Base-by-base conservation (phyloP, 2,329 filamentous ascomycete species). In the Colletotrichum musicola region DNA sequence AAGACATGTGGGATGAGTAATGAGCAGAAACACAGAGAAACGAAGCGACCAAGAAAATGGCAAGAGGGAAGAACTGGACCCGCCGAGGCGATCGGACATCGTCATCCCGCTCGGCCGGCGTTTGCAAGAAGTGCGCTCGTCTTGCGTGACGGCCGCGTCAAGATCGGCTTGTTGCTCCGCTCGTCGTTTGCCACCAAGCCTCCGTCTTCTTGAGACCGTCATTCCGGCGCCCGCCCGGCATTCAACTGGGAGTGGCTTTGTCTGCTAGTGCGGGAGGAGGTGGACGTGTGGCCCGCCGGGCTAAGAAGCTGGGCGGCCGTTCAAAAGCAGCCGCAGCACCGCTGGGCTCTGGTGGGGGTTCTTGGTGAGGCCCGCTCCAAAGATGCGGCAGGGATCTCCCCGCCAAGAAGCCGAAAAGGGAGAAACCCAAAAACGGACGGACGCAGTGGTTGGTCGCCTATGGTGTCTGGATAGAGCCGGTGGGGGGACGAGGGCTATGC, bases 161-260 rank as follows among this genome's bases (percentile, higher is more conserved):
- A 22, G 47, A 49, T 64, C 53, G 54, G 54, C 40, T 13, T 49
- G 4, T 13, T 64, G 44, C 38, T 64, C 46, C 53, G 53, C 54
- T 68, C 53, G 16, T 22, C 14, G n/a, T 56, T 63, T 9, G 60
- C 60, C 51, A 56, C 60, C 42, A 25, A 55, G 25, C 25, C 49
- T 54, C 49, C 49, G 62, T 44, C 16, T 57, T 44, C 20, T 59
- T 12, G 55, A 50, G 49, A 55, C 65, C 46, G 55, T 54, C 53
- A 27, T 40, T 47, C 51, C 65, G 60, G 61, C 65, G 54, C 61
- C 60, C 54, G 47, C 47, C 54, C 40, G 49, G 35, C 46, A n/a
- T 49, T 68, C 65, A 65, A 54, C 49, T 68, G 65, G 38, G 42
- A 49, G 60, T 64, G 62, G 49, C 65, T 68, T 65, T 22, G 53